Evolutionary conservation across 2,329 filamentous ascomycete genomes (phyloP).

Genomic region (Monosporascus sp.): DNA sequence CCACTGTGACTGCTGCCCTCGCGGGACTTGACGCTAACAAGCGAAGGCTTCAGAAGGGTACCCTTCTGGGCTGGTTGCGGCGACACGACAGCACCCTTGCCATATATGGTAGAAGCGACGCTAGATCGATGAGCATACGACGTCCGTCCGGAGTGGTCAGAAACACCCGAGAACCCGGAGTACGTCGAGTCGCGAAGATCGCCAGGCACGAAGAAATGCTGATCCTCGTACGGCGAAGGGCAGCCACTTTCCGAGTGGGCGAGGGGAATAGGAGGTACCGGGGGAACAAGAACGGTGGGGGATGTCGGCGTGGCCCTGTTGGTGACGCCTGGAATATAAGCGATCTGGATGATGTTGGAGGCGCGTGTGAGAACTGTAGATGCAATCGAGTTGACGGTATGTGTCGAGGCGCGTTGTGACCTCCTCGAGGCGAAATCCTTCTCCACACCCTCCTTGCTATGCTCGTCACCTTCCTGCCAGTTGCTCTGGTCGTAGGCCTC

Average conservation of each 20-base stretch:
- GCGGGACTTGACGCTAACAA: conserved; percentile 83
- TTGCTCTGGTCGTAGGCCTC: conserved; percentile 54
- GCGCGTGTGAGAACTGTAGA: conserved; percentile 93
- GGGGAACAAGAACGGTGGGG: conserved; percentile 75
- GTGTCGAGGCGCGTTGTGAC: conserved; percentile 68
- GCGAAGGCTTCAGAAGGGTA: conserved; percentile 80
- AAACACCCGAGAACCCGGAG: conserved; percentile 65
- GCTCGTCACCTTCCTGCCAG: conserved; percentile 50
- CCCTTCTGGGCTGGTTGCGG: conserved; percentile 74
- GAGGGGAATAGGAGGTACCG: conserved; percentile 84
- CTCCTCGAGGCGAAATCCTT: conserved; percentile 39
- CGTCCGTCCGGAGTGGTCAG: conserved; percentile 54
- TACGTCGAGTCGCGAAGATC: conserved; percentile 89
- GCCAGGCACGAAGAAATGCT: conserved; percentile 89
- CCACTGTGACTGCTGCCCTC: conserved; percentile 49
- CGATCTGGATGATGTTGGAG: conserved; percentile 98
- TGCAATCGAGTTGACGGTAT: conserved; percentile 86
- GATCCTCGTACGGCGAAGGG: conserved; percentile 60
- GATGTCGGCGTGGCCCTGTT: conserved; percentile 85
- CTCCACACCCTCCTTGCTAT: conserved; percentile 35
- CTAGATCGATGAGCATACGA: conserved; percentile 61
- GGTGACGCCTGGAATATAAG: conserved; percentile 95
- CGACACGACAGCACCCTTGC: conserved; percentile 80
- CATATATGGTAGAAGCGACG: conserved; percentile 90
- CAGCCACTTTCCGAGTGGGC: conserved; percentile 53